phyloP scores from a whole-genome alignment of 2,329 filamentous ascomycete genomes.

The Blastomyces silverae region DNA sequence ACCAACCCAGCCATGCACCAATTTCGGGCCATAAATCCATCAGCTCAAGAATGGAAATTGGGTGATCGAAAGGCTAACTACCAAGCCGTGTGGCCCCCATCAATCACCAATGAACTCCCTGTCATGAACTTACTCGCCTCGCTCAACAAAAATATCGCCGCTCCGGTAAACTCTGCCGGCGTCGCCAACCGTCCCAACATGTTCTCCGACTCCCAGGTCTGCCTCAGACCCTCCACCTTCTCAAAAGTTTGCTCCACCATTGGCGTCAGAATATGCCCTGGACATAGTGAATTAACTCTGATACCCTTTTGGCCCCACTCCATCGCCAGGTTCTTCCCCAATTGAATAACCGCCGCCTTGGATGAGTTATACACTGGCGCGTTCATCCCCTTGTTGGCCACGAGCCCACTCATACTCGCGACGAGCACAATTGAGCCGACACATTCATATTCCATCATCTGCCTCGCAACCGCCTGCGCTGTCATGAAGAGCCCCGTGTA shows the following conservation, averaged over 20 bases:
- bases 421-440: constrained; percentile 45
- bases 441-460: constrained; percentile 45
- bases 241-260: constrained; percentile 78
- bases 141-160: constrained; percentile 60
- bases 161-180: constrained; percentile 55
- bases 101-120: constrained; percentile 60
- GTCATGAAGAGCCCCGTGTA: constrained; percentile 45
- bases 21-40: background rate
- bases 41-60: background rate
- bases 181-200: constrained; percentile 49
- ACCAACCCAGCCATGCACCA: background rate
- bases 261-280: constrained; percentile 52
- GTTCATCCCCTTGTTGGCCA: constrained; percentile 44
- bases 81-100: constrained; percentile 58
- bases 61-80: constrained; percentile 19
- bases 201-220: constrained; percentile 41
- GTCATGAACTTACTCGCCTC: constrained; percentile 65
- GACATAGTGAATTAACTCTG: constrained; percentile 48
- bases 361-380: constrained; percentile 46
- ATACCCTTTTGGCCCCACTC: constrained; percentile 48
- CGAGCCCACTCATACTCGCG: constrained; percentile 46
- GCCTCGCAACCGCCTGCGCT: constrained; percentile 42
- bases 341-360: constrained; percentile 49
- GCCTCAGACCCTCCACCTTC: constrained; percentile 57
- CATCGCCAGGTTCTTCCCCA: constrained; percentile 45